phyloP scores from a whole-genome alignment of 1,284 basidiomycete genomes.

The Cryptococcus sp. region DNA sequence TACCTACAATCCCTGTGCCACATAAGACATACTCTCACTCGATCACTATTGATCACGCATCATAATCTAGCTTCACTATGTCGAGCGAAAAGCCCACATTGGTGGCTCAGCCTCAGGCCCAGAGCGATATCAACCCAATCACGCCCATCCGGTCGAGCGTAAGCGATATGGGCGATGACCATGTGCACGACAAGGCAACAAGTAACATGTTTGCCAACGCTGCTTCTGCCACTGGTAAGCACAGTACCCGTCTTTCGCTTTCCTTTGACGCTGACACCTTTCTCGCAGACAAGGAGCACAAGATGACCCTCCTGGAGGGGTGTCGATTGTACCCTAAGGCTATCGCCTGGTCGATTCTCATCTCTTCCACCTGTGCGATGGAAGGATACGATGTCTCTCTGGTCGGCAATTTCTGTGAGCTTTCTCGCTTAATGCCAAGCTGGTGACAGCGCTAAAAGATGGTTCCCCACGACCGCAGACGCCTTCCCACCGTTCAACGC shows the following conservation, averaged over 20 bases:
- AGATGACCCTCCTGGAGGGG: conserved; percentile 49
- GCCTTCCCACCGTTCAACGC: conserved; percentile 48
- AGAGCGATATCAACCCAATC: no score
- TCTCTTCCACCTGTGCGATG: conserved; percentile 56
- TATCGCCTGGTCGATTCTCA: conserved; percentile 54
- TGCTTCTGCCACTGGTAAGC: conserved; percentile 26
- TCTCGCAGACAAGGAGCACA: conserved; percentile 45
- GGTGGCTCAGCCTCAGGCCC: no score
- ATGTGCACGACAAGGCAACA: conserved; percentile 9
- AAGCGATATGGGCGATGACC: not conserved
- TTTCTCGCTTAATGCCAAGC: not conserved
- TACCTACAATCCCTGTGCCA: no score
- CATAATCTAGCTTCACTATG: no score
- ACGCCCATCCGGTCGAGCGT: no score
- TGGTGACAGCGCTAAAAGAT: not conserved
- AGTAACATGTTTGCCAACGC: conserved; percentile 31
- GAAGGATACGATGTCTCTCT: conserved; percentile 54
- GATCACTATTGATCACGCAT: no score
- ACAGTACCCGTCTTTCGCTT: no score
- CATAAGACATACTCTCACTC: no score
- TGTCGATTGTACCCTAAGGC: conserved; percentile 55
- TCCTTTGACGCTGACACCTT: not conserved
- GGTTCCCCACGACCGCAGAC: conserved; percentile 20
- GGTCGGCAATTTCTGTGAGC: conserved; percentile 45
- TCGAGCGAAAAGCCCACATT: no score